phyloP scores from a whole-genome alignment of 23 red algal species.

The Gracilaria caudata region DNA sequence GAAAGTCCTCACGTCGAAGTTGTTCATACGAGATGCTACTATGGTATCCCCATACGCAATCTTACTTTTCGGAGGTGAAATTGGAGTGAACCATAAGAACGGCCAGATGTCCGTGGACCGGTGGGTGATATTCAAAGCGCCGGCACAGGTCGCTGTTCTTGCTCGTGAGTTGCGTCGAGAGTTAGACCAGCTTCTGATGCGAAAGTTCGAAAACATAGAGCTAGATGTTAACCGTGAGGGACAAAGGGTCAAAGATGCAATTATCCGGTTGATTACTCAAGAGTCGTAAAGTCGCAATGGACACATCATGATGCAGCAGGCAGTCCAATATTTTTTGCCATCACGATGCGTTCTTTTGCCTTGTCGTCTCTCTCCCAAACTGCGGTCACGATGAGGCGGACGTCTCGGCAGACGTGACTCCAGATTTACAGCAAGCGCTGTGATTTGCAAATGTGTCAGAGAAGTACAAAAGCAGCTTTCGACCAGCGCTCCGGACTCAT shows the following conservation, averaged over 20 bases:
- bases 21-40: conserved; percentile 69
- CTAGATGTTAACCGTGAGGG: conserved; percentile 51
- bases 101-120: conserved; percentile 79
- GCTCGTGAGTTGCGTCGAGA: conserved; percentile 69
- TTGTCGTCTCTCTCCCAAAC: too few species aligned
- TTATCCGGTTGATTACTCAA: conserved; percentile 62
- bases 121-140: conserved; percentile 79
- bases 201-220: conserved; percentile 69
- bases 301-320: neutral
- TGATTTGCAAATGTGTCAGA: too few species aligned
- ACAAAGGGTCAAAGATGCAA: conserved; percentile 46
- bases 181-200: conserved; percentile 61
- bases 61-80: conserved; percentile 85
- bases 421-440: too few species aligned
- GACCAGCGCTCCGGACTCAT: too few species aligned
- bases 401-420: too few species aligned
- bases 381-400: too few species aligned
- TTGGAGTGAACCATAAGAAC: conserved; percentile 71
- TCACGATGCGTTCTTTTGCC: too few species aligned
- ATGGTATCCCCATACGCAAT: conserved; percentile 84
- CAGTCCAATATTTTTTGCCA: neutral
- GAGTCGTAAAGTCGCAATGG: conserved; percentile 10
- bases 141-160: conserved; percentile 73
- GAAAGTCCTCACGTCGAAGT: conserved; percentile 60
- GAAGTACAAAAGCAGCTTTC: too few species aligned